Conservation (phyloP, 345 rosid species). For the Camelina sativa region DNA sequence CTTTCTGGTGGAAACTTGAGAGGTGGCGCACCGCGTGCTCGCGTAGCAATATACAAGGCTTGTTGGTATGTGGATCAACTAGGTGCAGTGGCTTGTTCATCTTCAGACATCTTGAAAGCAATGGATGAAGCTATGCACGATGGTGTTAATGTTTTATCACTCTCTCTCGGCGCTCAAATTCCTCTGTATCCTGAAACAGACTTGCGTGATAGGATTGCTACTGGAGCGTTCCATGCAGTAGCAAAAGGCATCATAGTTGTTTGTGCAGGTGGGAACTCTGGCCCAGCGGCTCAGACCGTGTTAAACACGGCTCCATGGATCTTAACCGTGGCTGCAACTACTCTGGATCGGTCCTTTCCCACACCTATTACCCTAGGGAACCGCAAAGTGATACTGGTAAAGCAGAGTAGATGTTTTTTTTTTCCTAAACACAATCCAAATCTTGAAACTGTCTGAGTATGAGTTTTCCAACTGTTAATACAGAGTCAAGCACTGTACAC, state of each 20-base stretch:
- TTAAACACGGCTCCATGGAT: conserved; percentile 55
- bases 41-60: conserved; percentile 57
- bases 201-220: conserved; percentile 44
- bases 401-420: background rate
- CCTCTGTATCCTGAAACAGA: conserved; percentile 49
- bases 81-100: conserved; percentile 21
- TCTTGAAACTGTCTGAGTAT: background rate
- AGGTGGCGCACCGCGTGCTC: conserved; percentile 56
- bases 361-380: conserved; percentile 41
- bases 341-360: conserved; percentile 52
- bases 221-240: conserved; percentile 58
- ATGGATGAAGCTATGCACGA: conserved; percentile 62
- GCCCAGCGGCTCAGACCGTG: conserved; percentile 51
- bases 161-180: conserved; percentile 49
- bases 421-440: background rate
- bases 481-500: conserved; percentile 46
- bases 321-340: conserved; percentile 53
- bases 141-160: conserved; percentile 55
- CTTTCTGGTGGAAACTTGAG: conserved; percentile 52
- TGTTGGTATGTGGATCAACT: conserved; percentile 49
- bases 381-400: conserved; percentile 41
- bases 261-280: conserved; percentile 45
- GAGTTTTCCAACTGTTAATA: background rate
- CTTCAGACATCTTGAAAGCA: conserved; percentile 55
- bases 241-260: conserved; percentile 47